phyloP scores from a whole-genome alignment of 2,329 filamentous ascomycete species.

The Alternaria triticimaculans region DNA sequence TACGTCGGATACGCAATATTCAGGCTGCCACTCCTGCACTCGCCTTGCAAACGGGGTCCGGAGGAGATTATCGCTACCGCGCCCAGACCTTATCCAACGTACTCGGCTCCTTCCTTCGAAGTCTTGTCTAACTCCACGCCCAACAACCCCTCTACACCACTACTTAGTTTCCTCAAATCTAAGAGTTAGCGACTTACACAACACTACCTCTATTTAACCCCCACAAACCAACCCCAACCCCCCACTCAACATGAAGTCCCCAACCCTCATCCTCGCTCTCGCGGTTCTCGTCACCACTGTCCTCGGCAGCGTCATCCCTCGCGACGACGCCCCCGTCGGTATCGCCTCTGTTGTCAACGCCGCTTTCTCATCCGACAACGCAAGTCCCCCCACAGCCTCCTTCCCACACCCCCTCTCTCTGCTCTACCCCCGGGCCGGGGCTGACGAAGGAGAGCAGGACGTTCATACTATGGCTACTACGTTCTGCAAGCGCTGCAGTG shows the following conservation, averaged over 20 bases:
- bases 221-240: too few relatives aligned
- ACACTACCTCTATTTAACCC: too few relatives aligned
- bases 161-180: too few relatives aligned
- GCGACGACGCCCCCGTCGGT: not conserved
- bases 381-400: not conserved
- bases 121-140: not conserved
- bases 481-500: not conserved
- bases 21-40: not conserved
- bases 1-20: not conserved
- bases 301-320: not conserved
- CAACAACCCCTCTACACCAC: not conserved
- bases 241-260: not conserved
- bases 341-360: not conserved
- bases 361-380: not conserved
- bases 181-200: too few relatives aligned
- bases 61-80: accelerated
- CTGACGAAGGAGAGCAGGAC: not conserved
- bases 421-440: not conserved
- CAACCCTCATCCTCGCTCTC: not conserved
- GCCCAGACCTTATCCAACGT: not conserved
- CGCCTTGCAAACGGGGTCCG: not conserved
- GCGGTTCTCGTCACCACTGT: not conserved
- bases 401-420: not conserved
- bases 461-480: not conserved
- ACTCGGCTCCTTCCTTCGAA: not conserved